Evolutionary conservation across 2,329 filamentous ascomycete genomes (phyloP).

Genomic region (Stagonosporopsis chrysanthemi): DNA sequence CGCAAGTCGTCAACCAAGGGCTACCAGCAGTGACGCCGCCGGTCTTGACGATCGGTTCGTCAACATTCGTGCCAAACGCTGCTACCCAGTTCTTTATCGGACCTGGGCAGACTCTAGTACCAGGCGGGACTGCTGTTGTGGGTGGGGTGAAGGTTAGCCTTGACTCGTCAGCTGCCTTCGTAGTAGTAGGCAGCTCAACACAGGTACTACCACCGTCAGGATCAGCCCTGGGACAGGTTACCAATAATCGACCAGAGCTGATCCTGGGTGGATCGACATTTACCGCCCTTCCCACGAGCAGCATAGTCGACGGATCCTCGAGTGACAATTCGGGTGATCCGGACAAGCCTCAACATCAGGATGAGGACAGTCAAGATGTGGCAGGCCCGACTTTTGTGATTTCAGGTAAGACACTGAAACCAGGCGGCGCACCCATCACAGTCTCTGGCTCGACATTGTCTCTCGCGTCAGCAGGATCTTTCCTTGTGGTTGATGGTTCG

Average conservation of each 20-base stretch:
- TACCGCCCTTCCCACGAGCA: conserved; percentile 24
- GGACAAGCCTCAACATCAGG: background rate
- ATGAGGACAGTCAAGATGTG: background rate
- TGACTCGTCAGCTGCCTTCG: conserved; percentile 47
- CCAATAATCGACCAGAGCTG: background rate
- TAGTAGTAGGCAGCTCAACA: conserved; percentile 52
- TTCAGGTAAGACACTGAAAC: conserved; percentile 49
- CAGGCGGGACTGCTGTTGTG: conserved; percentile 50
- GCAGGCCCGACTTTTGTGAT: conserved; percentile 47
- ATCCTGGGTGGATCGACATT: conserved; percentile 8
- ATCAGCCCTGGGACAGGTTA: background rate
- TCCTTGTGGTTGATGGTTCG: conserved; percentile 44
- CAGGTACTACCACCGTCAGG: conserved; percentile 8
- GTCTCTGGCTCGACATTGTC: conserved; percentile 46
- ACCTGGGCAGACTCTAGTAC: conserved; percentile 48
- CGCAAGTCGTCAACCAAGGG: conserved; percentile 19
- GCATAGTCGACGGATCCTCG: background rate
- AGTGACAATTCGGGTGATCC: background rate
- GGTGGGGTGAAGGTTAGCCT: conserved; percentile 52
- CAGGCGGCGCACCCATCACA: conserved; percentile 45
- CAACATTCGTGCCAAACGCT: conserved; percentile 54
- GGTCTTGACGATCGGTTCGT: conserved; percentile 51
- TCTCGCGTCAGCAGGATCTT: conserved; percentile 38
- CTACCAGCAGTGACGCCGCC: conserved; percentile 33
- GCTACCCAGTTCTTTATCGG: conserved; percentile 56